Conservation (phyloP, 495 filamentous ascomycete species). For the Penicillium dipodomyicola region DNA sequence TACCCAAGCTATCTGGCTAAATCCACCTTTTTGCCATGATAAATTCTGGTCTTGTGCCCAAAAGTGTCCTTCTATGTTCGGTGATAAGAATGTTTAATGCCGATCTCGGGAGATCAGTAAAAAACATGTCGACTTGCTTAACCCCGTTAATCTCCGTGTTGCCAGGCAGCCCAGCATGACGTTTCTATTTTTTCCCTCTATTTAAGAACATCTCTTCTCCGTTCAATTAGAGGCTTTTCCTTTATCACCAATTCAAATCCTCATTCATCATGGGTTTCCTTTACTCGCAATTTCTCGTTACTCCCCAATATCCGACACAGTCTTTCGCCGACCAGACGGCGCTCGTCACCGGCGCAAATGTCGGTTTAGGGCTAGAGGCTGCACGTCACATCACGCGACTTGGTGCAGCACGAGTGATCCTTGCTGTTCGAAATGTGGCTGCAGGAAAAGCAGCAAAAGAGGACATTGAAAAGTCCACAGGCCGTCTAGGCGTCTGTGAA, state of each 20-base stretch:
- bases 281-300: slow-evolving; percentile 47
- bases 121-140: background rate
- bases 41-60: too few relatives aligned
- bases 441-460: slow-evolving; percentile 46
- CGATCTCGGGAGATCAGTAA: too few relatives aligned
- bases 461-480: slow-evolving; percentile 30
- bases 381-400: slow-evolving; percentile 47
- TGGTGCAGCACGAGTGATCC: slow-evolving; percentile 47
- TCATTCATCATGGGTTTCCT: slow-evolving; percentile 30
- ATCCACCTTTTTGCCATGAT: too few relatives aligned
- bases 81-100: too few relatives aligned
- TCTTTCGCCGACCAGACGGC: slow-evolving; percentile 43
- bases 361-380: slow-evolving; percentile 53
- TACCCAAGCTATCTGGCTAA: too few relatives aligned
- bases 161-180: too few relatives aligned
- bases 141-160: background rate
- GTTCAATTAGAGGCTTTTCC: too few relatives aligned
- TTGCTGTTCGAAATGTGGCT: slow-evolving; percentile 50
- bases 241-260: background rate
- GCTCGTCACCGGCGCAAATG: slow-evolving; percentile 54
- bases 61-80: too few relatives aligned
- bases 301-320: slow-evolving; percentile 30
- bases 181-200: too few relatives aligned
- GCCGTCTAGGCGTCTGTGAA: slow-evolving; percentile 40
- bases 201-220: too few relatives aligned